Evolutionary conservation across 805 yeast species (phyloP), one percentile per base, ranked within the genome.

Genomic region (Kazachstania africana): DNA sequence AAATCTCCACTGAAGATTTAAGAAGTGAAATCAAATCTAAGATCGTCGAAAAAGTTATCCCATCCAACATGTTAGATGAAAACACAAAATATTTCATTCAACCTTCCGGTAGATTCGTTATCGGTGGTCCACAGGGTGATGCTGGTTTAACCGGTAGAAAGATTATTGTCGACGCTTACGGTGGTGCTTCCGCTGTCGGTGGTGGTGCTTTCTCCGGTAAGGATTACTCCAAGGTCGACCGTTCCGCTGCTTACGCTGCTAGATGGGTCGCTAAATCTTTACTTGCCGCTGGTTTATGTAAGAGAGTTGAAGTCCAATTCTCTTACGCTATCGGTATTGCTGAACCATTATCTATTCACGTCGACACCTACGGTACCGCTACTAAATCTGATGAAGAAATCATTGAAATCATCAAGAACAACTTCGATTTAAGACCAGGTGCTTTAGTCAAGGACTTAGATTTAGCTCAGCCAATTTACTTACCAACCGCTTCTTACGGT

Each of bases 181-280:
- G 98, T 72, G 98, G 98, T 57, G 93, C 98, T 93, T 96, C 98
- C 68, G 97, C 98, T 57, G 98, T 91, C 74, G 98, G 98, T 69
- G 98, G 98, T 74, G 98, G 98, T 74, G 98, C 98, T 45, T 91
- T 91, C 85, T 81, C 95, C 44, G 98, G 98, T 66, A 91, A 91
- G 75, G 98, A 91, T 68, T 91, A 83, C 82, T 84, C 96, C 63
- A 91, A 91, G 75, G 98, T 91, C 57, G 98, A 91, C 67, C 83
- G 98, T 72, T 88, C 97, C 45, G 98, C 98, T 60, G 98, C 98
- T 48, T 91, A 91, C 62, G 96, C 98, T 57, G 98, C 98, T 53
- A 85, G 98, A 73, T 91, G 98, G 98, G 96, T 91, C 54, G 98
- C 98, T 63, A 91, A 91, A 73, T 91, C 98, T 35, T 75, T 91